phyloP scores from a whole-genome alignment of 1,139 yeast genomes.

The Debaryomyces coudertii region DNA sequence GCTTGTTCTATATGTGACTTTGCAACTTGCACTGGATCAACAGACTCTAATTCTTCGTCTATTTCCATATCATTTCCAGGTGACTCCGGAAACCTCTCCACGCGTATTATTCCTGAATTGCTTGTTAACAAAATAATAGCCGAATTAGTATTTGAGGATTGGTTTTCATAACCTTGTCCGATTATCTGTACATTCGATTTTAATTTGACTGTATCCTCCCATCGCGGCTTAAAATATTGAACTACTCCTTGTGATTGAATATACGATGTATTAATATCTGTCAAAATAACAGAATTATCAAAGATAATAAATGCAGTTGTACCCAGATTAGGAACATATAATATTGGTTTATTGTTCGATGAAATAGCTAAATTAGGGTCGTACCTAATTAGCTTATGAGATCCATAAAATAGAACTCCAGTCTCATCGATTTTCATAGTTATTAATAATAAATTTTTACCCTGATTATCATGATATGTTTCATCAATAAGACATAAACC shows the following conservation, averaged over 20 bases:
- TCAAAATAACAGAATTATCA: constrained; percentile 62
- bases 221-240: constrained; percentile 56
- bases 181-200: constrained; percentile 55
- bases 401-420: constrained; percentile 60
- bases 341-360: constrained; percentile 43
- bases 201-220: constrained; percentile 78
- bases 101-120: constrained; percentile 63
- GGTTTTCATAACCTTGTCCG: constrained; percentile 62
- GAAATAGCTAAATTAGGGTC: constrained; percentile 38
- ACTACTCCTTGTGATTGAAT: constrained; percentile 28
- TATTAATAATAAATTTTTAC: constrained; percentile 45
- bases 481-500: constrained; percentile 45
- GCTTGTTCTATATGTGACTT: constrained; percentile 84
- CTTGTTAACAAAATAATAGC: constrained; percentile 55
- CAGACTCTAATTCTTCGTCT: constrained; percentile 16
- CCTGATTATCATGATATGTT: constrained; percentile 21
- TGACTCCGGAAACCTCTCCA: constrained; percentile 49
- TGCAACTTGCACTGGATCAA: constrained; percentile 44
- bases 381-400: constrained; percentile 50
- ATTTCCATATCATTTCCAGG: constrained; percentile 19
- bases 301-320: constrained; percentile 66
- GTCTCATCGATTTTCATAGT: constrained; percentile 58
- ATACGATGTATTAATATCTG: constrained; percentile 58
- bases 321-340: constrained; percentile 63
- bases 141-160: constrained; percentile 34